phyloP scores from a whole-genome alignment of 352 stramenopile species.

The Globisporangium okanoganense region DNA sequence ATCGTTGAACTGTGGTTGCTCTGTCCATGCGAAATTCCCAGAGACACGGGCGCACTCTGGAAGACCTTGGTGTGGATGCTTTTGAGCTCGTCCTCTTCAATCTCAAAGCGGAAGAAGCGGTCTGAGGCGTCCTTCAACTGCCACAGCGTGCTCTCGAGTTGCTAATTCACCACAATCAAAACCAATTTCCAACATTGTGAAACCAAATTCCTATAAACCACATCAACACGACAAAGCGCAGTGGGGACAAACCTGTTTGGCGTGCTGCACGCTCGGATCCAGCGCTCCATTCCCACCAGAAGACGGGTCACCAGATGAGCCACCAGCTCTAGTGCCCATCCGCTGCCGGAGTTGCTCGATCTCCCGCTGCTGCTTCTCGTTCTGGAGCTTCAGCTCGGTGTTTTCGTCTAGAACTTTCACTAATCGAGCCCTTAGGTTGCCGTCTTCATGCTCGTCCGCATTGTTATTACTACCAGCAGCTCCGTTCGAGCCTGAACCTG shows the following conservation, averaged over 20 bases:
- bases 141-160: constrained; percentile 56
- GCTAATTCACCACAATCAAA: constrained; percentile 19
- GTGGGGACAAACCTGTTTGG: constrained; percentile 25
- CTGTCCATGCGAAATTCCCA: background rate
- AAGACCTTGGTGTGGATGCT: constrained; percentile 55
- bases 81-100: constrained; percentile 91
- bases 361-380: constrained; percentile 56
- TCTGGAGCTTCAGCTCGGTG: constrained; percentile 54
- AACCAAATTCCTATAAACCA: background rate
- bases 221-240: background rate
- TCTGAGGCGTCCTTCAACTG: constrained; percentile 78
- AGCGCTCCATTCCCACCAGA: background rate
- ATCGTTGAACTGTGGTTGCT: no score
- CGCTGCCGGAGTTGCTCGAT: constrained; percentile 36
- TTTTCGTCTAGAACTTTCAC: constrained; percentile 64
- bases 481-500: background rate
- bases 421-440: constrained; percentile 30
- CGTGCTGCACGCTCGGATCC: constrained; percentile 19
- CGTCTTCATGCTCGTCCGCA: constrained; percentile 21
- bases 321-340: no score
- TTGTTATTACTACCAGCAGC: constrained; percentile 16
- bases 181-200: background rate
- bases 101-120: constrained; percentile 92
- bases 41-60: constrained; percentile 10
- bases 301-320: no score